phyloP scores from a whole-genome alignment of 257 asterid species.

The Striga asiatica region DNA sequence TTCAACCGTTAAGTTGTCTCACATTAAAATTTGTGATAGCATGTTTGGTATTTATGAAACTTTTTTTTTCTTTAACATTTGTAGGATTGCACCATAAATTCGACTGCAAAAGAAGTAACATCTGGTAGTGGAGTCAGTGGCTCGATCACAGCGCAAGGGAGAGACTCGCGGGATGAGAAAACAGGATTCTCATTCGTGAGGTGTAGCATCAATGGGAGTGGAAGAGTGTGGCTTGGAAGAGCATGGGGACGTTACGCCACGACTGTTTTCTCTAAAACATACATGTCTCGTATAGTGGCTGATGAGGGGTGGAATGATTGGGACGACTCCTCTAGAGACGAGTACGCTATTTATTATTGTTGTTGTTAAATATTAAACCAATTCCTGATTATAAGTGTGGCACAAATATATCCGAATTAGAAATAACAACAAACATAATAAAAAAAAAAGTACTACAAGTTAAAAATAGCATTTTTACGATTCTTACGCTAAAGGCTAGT shows the following conservation, averaged over 20 bases:
- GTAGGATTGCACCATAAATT: conserved; percentile 57
- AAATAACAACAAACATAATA: no score
- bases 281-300: conserved; percentile 61
- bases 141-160: conserved; percentile 68
- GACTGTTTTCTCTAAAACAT: conserved; percentile 40
- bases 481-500: no score
- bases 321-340: conserved; percentile 58
- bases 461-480: no score
- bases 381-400: no score
- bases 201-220: conserved; percentile 53
- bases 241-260: conserved; percentile 84
- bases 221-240: conserved; percentile 79
- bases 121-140: conserved; percentile 35
- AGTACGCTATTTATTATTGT: conserved; percentile 24
- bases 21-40: no score
- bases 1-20: no score
- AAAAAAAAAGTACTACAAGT: no score
- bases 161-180: conserved; percentile 33
- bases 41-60: no score
- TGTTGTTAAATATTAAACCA: no score
- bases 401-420: no score
- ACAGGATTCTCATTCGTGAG: conserved; percentile 73
- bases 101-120: conserved; percentile 42
- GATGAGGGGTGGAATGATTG: conserved; percentile 79
- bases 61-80: background rate